Evolutionary conservation across 495 filamentous ascomycete genomes (phyloP).

Genomic region (Elaphomyces granulatus): DNA sequence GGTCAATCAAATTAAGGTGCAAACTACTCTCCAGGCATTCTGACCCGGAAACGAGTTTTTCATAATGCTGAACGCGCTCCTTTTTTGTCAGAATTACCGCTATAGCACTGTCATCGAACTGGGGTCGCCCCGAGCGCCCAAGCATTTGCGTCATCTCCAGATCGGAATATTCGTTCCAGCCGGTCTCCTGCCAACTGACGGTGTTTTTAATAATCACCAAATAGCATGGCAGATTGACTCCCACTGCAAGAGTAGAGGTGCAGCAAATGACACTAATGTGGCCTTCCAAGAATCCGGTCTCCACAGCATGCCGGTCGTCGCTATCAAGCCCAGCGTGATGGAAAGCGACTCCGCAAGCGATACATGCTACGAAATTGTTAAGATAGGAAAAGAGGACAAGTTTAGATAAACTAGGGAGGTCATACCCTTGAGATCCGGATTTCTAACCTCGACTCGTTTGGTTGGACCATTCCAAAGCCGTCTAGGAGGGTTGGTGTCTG

Average conservation of each 20-base stretch:
- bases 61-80: constrained; percentile 55
- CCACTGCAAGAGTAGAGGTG: constrained; percentile 86
- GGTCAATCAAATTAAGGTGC: constrained; percentile 79
- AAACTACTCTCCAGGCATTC: constrained; percentile 78
- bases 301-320: constrained; percentile 54
- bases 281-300: constrained; percentile 59
- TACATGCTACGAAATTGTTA: constrained; percentile 28
- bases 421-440: constrained; percentile 47
- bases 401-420: neutral
- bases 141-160: constrained; percentile 98
- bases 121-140: constrained; percentile 80
- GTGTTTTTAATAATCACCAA: constrained; percentile 91
- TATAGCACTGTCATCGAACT: constrained; percentile 75
- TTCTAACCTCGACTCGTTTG: constrained; percentile 38
- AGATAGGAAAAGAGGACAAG: neutral
- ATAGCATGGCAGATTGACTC: constrained; percentile 86
- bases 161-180: constrained; percentile 68
- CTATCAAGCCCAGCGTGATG: constrained; percentile 80
- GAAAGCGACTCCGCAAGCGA: constrained; percentile 67
- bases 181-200: constrained; percentile 48
- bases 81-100: constrained; percentile 76
- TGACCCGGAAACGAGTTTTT: constrained; percentile 69
- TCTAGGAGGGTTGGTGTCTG: constrained; percentile 36
- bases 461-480: constrained; percentile 55
- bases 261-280: constrained; percentile 83